Evolutionary conservation across 2,329 filamentous ascomycete genomes (phyloP).

Genomic region (Aspergillus pseudotamarii): DNA sequence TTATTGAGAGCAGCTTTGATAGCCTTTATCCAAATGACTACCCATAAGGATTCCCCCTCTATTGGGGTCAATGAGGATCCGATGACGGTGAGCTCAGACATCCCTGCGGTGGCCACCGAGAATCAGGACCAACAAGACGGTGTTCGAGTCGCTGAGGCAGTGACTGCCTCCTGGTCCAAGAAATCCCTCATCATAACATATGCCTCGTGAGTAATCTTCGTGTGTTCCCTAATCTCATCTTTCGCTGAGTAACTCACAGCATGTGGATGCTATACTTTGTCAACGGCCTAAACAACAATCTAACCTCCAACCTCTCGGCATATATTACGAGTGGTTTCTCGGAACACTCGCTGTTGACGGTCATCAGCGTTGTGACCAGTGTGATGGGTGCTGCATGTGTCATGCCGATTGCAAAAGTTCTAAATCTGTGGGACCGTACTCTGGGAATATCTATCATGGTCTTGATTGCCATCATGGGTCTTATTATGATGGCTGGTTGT

Average conservation of each 20-base stretch:
- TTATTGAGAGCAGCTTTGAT: no score
- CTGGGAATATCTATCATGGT: conserved; percentile 58
- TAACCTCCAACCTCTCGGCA: conserved; percentile 47
- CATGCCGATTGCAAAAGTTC: conserved; percentile 63
- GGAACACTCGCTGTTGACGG: conserved; percentile 56
- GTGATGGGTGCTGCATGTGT: conserved; percentile 60
- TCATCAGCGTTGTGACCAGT: conserved; percentile 57
- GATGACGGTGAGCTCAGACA: no score
- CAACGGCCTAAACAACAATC: conserved; percentile 42
- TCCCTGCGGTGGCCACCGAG: no score
- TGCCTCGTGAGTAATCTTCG: conserved; percentile 35
- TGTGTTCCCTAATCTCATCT: no score
- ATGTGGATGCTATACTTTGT: conserved; percentile 49
- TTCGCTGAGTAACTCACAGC: conserved; percentile 23
- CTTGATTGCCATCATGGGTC: conserved; percentile 49
- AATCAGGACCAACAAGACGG: conserved; percentile 29
- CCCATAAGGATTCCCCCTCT: no score
- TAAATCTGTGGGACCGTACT: conserved; percentile 65
- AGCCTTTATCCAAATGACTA: no score
- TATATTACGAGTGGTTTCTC: conserved; percentile 57
- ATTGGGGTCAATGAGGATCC: no score
- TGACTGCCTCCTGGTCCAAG: conserved; percentile 48
- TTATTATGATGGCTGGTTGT: conserved; percentile 66
- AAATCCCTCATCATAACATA: conserved; percentile 42
- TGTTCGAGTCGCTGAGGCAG: conserved; percentile 48